Evolutionary conservation across 192 early-diverging fungal genomes (phyloP).

Genomic region (Backusella tuberculispora): DNA sequence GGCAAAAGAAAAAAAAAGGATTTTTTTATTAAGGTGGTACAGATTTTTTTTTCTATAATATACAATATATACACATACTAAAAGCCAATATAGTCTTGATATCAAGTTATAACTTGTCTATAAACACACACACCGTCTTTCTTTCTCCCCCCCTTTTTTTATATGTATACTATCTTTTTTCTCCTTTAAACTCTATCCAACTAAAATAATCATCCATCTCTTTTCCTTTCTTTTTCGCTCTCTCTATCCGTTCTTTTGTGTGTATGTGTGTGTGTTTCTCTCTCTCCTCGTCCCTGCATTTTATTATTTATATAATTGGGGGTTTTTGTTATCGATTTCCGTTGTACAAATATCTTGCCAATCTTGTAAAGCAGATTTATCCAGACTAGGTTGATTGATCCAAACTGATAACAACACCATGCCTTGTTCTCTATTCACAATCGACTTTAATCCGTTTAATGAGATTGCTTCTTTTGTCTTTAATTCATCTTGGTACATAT

Average conservation of each 20-base stretch:
- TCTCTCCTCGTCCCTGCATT: background rate
- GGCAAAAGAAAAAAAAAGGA: background rate
- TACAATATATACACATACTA: no score
- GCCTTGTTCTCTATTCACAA: conserved; percentile 31
- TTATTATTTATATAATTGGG: background rate
- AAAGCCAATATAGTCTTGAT: no score
- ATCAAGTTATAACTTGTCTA: no score
- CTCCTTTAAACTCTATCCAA: no score
- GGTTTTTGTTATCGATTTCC: conserved; percentile 23
- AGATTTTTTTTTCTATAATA: background rate
- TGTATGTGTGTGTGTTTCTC: no score
- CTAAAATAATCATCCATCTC: no score
- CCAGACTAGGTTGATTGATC: conserved; percentile 39
- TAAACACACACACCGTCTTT: no score
- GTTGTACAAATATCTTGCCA: conserved; percentile 35
- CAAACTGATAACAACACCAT: conserved; percentile 37
- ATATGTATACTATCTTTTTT: no score
- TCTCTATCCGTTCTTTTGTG: no score
- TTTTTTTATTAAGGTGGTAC: conserved; percentile 7
- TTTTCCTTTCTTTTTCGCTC: no score
- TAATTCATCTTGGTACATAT: conserved; percentile 36
- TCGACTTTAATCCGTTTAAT: conserved; percentile 11
- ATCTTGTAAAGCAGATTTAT: conserved; percentile 17
- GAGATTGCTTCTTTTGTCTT: conserved; percentile 23
- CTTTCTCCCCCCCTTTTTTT: no score